Conservation (phyloP, 2,329 filamentous ascomycete species). For the Keithomyces neogunnii region DNA sequence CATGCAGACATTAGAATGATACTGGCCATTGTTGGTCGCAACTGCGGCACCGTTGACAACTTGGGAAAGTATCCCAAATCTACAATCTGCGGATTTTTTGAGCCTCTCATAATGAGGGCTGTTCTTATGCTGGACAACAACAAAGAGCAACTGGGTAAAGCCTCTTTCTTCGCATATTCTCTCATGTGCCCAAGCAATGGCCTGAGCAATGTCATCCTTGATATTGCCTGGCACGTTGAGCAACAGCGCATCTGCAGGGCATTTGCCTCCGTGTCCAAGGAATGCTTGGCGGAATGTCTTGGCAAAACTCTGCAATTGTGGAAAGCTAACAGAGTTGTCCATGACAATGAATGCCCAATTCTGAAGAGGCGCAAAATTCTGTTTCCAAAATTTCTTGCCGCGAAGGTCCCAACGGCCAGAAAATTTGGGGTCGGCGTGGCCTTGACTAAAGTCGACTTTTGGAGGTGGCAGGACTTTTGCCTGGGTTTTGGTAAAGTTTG, state of each 20-base stretch:
- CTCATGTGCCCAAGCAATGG: constrained; percentile 35
- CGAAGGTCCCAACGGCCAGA: constrained; percentile 82
- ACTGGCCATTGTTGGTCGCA: constrained; percentile 63
- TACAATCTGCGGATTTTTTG: constrained; percentile 84
- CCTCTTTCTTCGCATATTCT: constrained; percentile 44
- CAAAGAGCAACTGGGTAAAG: constrained; percentile 69
- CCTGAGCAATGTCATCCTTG: constrained; percentile 36
- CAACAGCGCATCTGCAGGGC: constrained; percentile 26
- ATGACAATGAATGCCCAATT: constrained; percentile 71
- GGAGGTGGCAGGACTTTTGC: constrained; percentile 67
- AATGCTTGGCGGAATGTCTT: constrained; percentile 37
- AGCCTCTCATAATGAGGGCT: constrained; percentile 68
- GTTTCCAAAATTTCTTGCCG: constrained; percentile 61
- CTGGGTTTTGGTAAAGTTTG: constrained; percentile 55
- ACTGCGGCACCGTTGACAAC: constrained; percentile 69
- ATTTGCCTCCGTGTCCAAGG: constrained; percentile 39
- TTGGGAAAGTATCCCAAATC: constrained; percentile 76
- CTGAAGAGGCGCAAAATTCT: constrained; percentile 54
- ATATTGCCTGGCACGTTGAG: constrained; percentile 22
- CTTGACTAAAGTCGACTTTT: constrained; percentile 56
- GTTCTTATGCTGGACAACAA: constrained; percentile 66
- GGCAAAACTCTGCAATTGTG: constrained; percentile 21
- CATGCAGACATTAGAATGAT: constrained; percentile 90
- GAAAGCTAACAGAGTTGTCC: constrained; percentile 40
- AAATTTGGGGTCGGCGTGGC: constrained; percentile 50